Evolutionary conservation across 2,329 filamentous ascomycete genomes (phyloP).

Genomic region (Diaporthe sp.): DNA sequence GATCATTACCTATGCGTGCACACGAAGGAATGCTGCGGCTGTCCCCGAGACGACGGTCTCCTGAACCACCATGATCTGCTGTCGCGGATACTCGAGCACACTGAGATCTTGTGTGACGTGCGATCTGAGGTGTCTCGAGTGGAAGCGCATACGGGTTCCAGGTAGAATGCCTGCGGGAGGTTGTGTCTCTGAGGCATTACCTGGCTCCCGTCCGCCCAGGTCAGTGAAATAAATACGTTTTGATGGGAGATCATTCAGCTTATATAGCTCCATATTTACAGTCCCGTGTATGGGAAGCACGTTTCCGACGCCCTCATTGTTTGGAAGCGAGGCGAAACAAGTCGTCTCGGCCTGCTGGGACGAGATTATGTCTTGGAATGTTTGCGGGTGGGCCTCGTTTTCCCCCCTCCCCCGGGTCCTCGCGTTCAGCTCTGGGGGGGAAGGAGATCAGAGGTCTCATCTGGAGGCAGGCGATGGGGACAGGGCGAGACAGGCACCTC

Average conservation of each 20-base stretch:
- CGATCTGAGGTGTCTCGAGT: constrained; percentile 31
- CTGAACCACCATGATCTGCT: background rate
- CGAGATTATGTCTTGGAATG: constrained; percentile 22
- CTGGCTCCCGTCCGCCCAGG: background rate
- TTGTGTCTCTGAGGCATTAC: constrained; percentile 10
- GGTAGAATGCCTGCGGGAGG: constrained; percentile 3
- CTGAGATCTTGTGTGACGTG: constrained; percentile 20
- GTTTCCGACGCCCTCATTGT: background rate
- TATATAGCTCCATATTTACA: constrained; percentile 10
- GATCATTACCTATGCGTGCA: background rate
- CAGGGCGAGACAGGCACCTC: background rate
- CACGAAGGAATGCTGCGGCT: background rate
- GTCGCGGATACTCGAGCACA: background rate
- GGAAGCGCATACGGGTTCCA: constrained; percentile 32
- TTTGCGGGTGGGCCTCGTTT: too few species aligned
- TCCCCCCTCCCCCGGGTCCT: too few species aligned
- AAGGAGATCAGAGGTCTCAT: background rate
- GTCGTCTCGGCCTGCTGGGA: constrained; percentile 21
- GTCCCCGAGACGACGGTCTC: constrained; percentile 10
- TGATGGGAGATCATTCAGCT: background rate
- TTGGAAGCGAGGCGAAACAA: constrained; percentile 34
- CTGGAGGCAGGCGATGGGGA: background rate
- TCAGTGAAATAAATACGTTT: background rate
- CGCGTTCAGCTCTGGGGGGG: background rate
- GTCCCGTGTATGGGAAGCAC: background rate